These are phyloP conservation scores for Coprinellus micaceus DNA, from an alignment of 768 basidiomycete species.

Conservation along the genomic window DNA sequence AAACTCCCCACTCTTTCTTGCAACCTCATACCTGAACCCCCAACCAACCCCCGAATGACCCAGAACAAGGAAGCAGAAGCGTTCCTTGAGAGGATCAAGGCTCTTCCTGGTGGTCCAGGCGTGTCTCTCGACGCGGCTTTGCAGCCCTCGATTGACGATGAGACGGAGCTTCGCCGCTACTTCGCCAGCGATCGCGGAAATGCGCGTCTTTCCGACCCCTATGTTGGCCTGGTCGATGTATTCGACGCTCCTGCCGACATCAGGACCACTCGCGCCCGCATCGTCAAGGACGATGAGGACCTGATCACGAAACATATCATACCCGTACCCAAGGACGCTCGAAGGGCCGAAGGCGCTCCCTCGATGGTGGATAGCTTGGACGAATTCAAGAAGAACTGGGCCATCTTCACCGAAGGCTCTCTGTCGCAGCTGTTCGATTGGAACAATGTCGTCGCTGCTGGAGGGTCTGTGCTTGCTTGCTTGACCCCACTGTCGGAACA, in stretches of 20 bases:
- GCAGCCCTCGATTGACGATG: constrained; percentile 55
- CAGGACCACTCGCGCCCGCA: constrained; percentile 47
- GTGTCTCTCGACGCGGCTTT: constrained; percentile 42
- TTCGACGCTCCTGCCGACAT: constrained; percentile 49
- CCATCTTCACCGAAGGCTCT: constrained; percentile 59
- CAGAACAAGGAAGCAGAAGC: constrained; percentile 13
- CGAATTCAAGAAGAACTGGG: constrained; percentile 62
- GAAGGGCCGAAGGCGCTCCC: constrained; percentile 48
- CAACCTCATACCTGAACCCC: neutral
- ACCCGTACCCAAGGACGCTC: constrained; percentile 40
- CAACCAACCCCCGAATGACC: constrained; percentile 10
- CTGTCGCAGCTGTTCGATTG: constrained; percentile 57
- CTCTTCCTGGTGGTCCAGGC: constrained; percentile 13
- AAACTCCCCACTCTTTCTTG: neutral
- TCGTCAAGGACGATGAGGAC: constrained; percentile 35
- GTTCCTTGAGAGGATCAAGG: constrained; percentile 10
- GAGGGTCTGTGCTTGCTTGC: constrained; percentile 58
- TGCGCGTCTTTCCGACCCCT: constrained; percentile 39
- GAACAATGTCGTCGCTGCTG: constrained; percentile 62
- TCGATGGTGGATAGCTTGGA: constrained; percentile 48
- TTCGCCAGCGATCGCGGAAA: constrained; percentile 53
- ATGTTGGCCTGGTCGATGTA: constrained; percentile 58
- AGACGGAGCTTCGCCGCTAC: constrained; percentile 50
- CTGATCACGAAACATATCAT: constrained; percentile 48
- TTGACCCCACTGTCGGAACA: constrained; percentile 47